Evolutionary conservation across 805 yeast species (phyloP), one percentile per base, ranked within the genome.

Genomic region (Suhomyces prunicola): DNA sequence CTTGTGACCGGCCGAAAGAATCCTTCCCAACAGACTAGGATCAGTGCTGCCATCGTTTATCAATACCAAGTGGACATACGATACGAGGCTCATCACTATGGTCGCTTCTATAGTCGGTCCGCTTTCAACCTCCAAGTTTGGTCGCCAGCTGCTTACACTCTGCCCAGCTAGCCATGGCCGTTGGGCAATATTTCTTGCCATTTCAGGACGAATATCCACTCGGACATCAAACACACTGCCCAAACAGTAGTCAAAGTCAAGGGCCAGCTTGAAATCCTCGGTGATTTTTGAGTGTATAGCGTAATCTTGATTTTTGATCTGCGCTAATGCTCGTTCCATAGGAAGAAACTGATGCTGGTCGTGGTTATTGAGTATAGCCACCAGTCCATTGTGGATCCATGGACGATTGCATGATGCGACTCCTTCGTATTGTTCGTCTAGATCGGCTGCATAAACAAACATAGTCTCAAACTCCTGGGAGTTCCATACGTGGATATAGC

Each of bases 361-460:
- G 47, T 52, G 56, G 23, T 19, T 17, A 7, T 53, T 46, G 13
- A 55, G 42, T 8, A 53, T 24, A n/a, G 54, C 50, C 13, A 79
- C 60, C 19, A 65, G 57, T 3, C 78, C 78, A 44, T 71, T 63
- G 50, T 78, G 73, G 7, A 82, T 55, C 88, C 88, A 84, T 2
- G 78, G 64, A 52, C 88, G 67, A 60, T 84, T 82, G 13, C 67
- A 60, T 0, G 85, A 76, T 50, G 67, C 72, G 8, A 80, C 59
- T 79, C 84, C 80, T 5, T 68, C 68, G 0, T 85, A 84, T 3
- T 82, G 79, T 46, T 81, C 86, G 13, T 46, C 47, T 1, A 77
- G 73, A 59, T 84, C 89, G 54, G 72, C 69, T 2, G 72, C 55
- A 40, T 76, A 80, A 4, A 82, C 71, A 59, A 69, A 80, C 2